A percentile compares a stretch with the other conserved stretches of the same genome.
These are phyloP conservation scores for Mycena filopes DNA, from an alignment of 768 basidiomycete species.

Conservation along the genomic window DNA sequence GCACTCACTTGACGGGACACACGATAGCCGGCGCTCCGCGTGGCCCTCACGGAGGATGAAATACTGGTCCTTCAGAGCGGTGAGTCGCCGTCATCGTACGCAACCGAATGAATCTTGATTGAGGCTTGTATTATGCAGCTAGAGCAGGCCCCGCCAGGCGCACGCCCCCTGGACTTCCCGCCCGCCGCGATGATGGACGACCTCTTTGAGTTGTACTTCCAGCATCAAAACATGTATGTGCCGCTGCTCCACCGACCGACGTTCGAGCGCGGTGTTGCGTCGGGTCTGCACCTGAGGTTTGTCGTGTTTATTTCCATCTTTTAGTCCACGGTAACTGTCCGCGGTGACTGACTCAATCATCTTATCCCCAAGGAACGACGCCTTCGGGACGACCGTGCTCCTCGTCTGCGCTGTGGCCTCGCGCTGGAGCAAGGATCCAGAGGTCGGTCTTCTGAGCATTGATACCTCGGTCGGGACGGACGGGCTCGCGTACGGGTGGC, in stretches of 20 bases:
- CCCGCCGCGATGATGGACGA: conserved; percentile 57
- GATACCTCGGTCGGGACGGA: conserved; percentile 45
- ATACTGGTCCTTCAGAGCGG: conserved; percentile 39
- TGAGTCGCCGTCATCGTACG: conserved; percentile 16
- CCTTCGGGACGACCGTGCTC: conserved; percentile 70
- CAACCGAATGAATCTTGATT: not conserved
- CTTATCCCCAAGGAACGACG: conserved; percentile 43
- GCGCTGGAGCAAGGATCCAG: conserved; percentile 65
- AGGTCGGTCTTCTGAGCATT: conserved; percentile 54
- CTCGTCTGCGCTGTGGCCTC: conserved; percentile 78
- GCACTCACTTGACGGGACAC: conserved; percentile 34
- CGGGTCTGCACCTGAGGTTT: conserved; percentile 57
- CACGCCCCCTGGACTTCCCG: conserved; percentile 54
- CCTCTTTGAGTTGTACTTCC: conserved; percentile 76
- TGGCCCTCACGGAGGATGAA: conserved; percentile 26
- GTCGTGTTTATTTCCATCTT: not conserved
- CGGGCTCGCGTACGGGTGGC: conserved; percentile 66
- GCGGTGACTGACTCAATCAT: not conserved
- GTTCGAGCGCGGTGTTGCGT: conserved; percentile 63
- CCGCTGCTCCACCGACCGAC: conserved; percentile 80
- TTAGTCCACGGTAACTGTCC: not conserved
- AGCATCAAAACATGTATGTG: conserved; percentile 58
- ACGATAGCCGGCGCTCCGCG: not conserved
- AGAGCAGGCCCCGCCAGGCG: not conserved
- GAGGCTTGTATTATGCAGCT: not conserved